phyloP scores from a whole-genome alignment of 176 grass and related monocot species.

The Musa troglodytarum region DNA sequence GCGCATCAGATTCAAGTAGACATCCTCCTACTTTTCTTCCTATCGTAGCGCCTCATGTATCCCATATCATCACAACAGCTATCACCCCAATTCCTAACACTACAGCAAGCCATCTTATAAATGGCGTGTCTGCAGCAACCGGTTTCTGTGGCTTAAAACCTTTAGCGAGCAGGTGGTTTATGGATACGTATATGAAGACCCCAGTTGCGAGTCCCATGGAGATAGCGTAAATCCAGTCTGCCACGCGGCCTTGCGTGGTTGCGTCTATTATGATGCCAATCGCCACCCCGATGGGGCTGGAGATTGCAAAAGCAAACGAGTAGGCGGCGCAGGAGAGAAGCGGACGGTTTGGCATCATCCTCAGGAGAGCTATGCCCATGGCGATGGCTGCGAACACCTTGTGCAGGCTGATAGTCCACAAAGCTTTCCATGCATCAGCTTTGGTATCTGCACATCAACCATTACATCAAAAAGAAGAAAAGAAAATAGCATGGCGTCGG shows the following conservation, averaged over 20 bases:
- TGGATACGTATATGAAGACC: constrained; percentile 87
- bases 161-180: constrained; percentile 85
- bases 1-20: too few species aligned
- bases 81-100: constrained; percentile 68
- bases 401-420: constrained; percentile 97
- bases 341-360: constrained; percentile 66
- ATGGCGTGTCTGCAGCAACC: constrained; percentile 38
- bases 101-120: constrained; percentile 54
- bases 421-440: constrained; percentile 82
- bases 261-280: constrained; percentile 87
- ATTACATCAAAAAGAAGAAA: too few species aligned
- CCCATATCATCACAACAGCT: constrained; percentile 97
- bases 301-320: constrained; percentile 78
- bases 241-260: constrained; percentile 70
- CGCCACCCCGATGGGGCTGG: constrained; percentile 67
- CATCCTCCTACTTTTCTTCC: too few species aligned
- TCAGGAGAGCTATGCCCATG: constrained; percentile 83
- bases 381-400: constrained; percentile 93
- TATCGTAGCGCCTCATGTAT: constrained; percentile 32
- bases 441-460: constrained; percentile 52
- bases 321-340: constrained; percentile 66
- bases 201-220: constrained; percentile 89
- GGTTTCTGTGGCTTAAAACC: constrained; percentile 51
- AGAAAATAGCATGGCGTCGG: too few species aligned
- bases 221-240: constrained; percentile 82